Conservation (phyloP, 495 filamentous ascomycete genomes). For the Penicillium manginii region DNA sequence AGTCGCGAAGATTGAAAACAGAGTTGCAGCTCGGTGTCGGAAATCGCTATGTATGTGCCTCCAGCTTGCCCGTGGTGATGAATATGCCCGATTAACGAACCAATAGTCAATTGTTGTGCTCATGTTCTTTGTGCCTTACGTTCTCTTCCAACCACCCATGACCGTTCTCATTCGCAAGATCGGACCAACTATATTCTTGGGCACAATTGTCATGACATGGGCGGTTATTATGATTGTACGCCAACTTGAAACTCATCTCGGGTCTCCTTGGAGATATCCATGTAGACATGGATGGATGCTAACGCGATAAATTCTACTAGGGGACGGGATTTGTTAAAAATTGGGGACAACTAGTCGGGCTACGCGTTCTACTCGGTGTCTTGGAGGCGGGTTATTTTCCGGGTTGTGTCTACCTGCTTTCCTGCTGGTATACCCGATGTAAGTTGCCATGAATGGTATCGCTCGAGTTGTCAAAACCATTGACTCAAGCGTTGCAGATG, state of each 20-base stretch:
- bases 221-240: slow-evolving; percentile 49
- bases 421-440: slow-evolving; percentile 67
- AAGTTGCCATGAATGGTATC: slow-evolving; percentile 8
- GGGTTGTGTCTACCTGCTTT: slow-evolving; percentile 63
- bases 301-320: slow-evolving; percentile 15
- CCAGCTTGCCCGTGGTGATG: not conserved
- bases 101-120: slow-evolving; percentile 59
- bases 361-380: slow-evolving; percentile 63
- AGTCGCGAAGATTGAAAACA: slow-evolving; percentile 44
- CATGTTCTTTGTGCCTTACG: slow-evolving; percentile 70
- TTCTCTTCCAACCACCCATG: slow-evolving; percentile 64
- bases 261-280: too few relatives aligned
- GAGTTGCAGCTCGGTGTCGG: slow-evolving; percentile 53
- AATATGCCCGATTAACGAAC: not conserved
- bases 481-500: slow-evolving; percentile 37
- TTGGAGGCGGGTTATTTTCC: slow-evolving; percentile 69
- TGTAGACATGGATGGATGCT: too few relatives aligned
- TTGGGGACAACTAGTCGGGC: slow-evolving; percentile 53
- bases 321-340: slow-evolving; percentile 62
- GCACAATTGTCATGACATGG: slow-evolving; percentile 56
- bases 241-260: too few relatives aligned
- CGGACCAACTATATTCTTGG: slow-evolving; percentile 60
- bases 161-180: slow-evolving; percentile 62
- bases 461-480: not conserved
- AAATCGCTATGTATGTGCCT: slow-evolving; percentile 41